phyloP scores from a whole-genome alignment of 345 rosid genomes.

The Zanthoxylum bungeanum region DNA sequence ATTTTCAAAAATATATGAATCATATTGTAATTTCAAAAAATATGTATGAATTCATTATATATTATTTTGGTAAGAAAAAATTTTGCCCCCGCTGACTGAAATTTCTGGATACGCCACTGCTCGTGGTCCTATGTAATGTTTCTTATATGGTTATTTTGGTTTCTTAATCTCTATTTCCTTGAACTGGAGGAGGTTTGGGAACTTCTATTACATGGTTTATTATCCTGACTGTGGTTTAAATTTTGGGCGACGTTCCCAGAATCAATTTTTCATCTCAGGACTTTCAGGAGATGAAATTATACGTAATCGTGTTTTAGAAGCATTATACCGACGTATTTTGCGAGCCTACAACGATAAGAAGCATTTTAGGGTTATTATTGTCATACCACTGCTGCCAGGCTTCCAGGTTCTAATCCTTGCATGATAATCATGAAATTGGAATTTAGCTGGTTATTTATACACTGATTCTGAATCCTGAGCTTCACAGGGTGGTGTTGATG shows the following conservation, averaged over 20 bases:
- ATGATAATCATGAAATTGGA: slow-evolving; percentile 14
- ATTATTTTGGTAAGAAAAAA: too few relatives aligned
- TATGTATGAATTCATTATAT: too few relatives aligned
- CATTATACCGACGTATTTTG: slow-evolving; percentile 76
- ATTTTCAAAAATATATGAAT: too few relatives aligned
- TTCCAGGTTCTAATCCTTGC: slow-evolving; percentile 64
- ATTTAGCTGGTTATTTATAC: neutral
- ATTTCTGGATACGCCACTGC: too few relatives aligned
- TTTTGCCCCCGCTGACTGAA: too few relatives aligned
- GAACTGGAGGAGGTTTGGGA: neutral
- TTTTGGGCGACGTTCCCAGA: slow-evolving; percentile 64
- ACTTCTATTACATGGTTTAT: neutral
- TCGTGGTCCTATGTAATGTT: too few relatives aligned
- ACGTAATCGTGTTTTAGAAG: slow-evolving; percentile 83
- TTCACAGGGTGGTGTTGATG: slow-evolving; percentile 93
- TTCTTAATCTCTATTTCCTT: neutral
- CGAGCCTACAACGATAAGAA: slow-evolving; percentile 84
- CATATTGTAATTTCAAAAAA: too few relatives aligned
- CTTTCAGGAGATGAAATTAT: slow-evolving; percentile 88
- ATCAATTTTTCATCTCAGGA: slow-evolving; percentile 99
- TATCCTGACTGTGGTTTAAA: slow-evolving; percentile 37
- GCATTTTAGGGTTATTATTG: slow-evolving; percentile 81
- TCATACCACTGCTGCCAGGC: slow-evolving; percentile 96
- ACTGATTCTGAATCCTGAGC: slow-evolving; percentile 11
- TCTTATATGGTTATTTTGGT: neutral